phyloP scores from a whole-genome alignment of 805 yeast genomes.

The Cyberlindnera xylosilytica region DNA sequence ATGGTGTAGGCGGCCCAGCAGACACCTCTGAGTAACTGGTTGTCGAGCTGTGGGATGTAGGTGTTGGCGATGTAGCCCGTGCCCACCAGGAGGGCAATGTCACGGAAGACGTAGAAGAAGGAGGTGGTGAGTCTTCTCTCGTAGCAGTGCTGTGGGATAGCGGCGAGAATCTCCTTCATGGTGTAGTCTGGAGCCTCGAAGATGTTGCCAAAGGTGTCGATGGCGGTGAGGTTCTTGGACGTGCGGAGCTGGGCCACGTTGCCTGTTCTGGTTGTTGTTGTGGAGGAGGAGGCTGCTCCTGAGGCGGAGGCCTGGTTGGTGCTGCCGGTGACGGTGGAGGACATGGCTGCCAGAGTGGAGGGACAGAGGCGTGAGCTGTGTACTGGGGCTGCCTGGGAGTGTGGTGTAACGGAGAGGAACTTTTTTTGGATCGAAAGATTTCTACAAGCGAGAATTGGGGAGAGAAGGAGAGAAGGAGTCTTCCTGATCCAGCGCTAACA shows the following conservation, averaged over 20 bases:
- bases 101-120: conserved; percentile 50
- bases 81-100: conserved; percentile 41
- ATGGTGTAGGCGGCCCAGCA: conserved; percentile 41
- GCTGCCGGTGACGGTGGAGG: conserved; percentile 14
- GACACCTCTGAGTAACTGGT: conserved; percentile 34
- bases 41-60: conserved; percentile 40
- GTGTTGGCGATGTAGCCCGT: conserved; percentile 42
- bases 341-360: conserved; percentile 3
- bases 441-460: too few relatives aligned
- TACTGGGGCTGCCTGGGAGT: neutral
- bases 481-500: too few relatives aligned
- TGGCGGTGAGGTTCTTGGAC: conserved; percentile 32
- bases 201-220: conserved; percentile 49
- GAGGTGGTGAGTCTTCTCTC: conserved; percentile 50
- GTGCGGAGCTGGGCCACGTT: conserved; percentile 23
- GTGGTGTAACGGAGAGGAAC: too few relatives aligned
- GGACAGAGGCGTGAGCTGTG: too few relatives aligned
- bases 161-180: conserved; percentile 53
- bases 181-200: conserved; percentile 62
- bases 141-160: conserved; percentile 61
- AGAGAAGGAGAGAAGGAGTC: too few relatives aligned
- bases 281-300: conserved; percentile 9
- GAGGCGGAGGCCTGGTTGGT: conserved; percentile 1
- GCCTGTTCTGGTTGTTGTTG: conserved; percentile 16
- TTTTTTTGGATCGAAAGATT: neutral